Percentiles rank a stretch among this genome's conserved stretches.
Conservation (phyloP, 2,329 filamentous ascomycete genomes). For the Fusarium kyushuense region DNA sequence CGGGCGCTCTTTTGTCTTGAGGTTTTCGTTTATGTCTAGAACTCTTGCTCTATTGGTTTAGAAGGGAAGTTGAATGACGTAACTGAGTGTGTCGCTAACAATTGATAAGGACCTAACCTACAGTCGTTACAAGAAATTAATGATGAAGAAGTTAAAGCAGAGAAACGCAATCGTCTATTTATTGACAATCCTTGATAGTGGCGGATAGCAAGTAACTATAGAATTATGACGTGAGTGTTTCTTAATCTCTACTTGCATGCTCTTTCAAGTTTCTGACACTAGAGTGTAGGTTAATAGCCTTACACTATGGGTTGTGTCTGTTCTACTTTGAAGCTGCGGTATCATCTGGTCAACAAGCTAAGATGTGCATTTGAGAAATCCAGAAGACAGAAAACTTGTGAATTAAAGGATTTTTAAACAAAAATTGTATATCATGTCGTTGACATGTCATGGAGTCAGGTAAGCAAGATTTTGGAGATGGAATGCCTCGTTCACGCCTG, state of each 20-base stretch:
- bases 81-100: background rate
- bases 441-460: too few relatives aligned
- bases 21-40: background rate
- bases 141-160: background rate
- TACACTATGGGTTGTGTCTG: too few relatives aligned
- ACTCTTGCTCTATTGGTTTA: constrained; percentile 4
- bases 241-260: constrained; percentile 8
- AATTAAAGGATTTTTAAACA: too few relatives aligned
- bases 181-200: constrained; percentile 5
- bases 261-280: constrained; percentile 21
- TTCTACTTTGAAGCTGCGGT: too few relatives aligned
- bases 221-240: constrained; percentile 44
- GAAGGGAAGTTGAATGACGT: constrained; percentile 29
- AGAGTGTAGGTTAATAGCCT: too few relatives aligned
- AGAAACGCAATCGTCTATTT: background rate
- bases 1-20: background rate
- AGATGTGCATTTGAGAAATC: too few relatives aligned
- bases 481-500: constrained; percentile 14
- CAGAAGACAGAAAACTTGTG: too few relatives aligned
- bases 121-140: background rate
- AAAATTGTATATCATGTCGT: too few relatives aligned
- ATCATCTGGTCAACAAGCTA: too few relatives aligned
- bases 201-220: constrained; percentile 17
- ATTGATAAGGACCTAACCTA: background rate
- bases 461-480: too few relatives aligned